Evolutionary conservation across 2,329 filamentous ascomycete species (phyloP), one percentile per base, ranked within the genome.

Genomic region (Exophiala aquamarina): DNA sequence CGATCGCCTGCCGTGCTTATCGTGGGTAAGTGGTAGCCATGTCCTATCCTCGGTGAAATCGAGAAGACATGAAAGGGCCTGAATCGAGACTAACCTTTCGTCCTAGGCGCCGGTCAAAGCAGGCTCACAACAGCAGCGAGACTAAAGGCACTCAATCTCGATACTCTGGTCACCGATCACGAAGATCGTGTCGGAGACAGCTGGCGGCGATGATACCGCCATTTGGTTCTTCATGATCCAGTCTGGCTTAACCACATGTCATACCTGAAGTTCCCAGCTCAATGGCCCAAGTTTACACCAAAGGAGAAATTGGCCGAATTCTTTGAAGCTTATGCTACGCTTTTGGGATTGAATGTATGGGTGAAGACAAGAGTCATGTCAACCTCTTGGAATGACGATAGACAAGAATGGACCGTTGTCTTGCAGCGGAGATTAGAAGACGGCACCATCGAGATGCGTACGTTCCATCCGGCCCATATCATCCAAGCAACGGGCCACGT

Each of bases 221-320:
- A 83, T 49, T 75, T 87, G 0, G 81, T 86, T 1, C 75, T 84
- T 0, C 84, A 87, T 55, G 84, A 86, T 55, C 82, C 83, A 0
- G 78, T 86, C 2, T 82, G 70, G 62, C 66, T 62, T 47, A 68
- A 65, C 3, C 66, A 69, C 44, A 61, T 70, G 55, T 60, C 61
- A 14, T 66, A 66, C 41, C 58, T 69, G 36, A 68, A 64, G 2
- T 74, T 72, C 49, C 67, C 66, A 3, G 58, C 67, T 17, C 66
- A 68, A 18, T 69, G 68, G 83, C 83, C 83, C 3, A 69, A 84
- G 10, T 87, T 84, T 62, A 85, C 83, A 0, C 82, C 83, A 4
- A 87, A 86, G 59, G 83, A 87, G 63, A 87, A 87, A 59, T 68
- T 86, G 0, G 84, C 74, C 1, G 80, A 85, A 34, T 87, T 80